phyloP scores from a whole-genome alignment of 345 rosid species.

The Acer yangbiense region DNA sequence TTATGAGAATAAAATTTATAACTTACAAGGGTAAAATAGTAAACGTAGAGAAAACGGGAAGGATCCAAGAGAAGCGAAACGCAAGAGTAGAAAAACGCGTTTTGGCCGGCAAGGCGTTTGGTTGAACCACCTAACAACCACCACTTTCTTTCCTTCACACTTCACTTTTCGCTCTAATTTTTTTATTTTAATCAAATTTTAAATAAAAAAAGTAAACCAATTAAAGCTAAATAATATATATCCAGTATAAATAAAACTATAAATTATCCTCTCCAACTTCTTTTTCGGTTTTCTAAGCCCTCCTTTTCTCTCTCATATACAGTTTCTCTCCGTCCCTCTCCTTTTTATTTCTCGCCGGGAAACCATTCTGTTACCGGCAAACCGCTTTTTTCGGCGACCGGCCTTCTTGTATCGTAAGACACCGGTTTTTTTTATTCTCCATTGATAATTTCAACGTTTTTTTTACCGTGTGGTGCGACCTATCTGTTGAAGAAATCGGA shows the following conservation, averaged over 20 bases:
- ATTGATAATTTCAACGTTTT: conserved; percentile 14
- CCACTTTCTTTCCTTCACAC: conserved; percentile 69
- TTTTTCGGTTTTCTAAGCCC: conserved; percentile 73
- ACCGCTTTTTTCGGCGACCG: conserved; percentile 31
- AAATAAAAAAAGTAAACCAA: conserved; percentile 8
- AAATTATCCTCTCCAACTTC: conserved; percentile 45
- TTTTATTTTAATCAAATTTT: conserved; percentile 23
- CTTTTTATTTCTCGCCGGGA: conserved; percentile 14
- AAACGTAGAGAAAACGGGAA: conserved; percentile 20
- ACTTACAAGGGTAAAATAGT: conserved; percentile 17
- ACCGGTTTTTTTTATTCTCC: background rate
- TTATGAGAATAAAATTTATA: background rate
- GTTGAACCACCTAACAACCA: conserved; percentile 98
- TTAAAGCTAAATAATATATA: conserved; percentile 32
- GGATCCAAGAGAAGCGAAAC: conserved; percentile 37
- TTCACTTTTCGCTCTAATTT: conserved; percentile 28
- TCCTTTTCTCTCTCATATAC: conserved; percentile 22
- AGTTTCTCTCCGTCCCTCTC: conserved; percentile 37
- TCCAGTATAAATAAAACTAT: conserved; percentile 73
- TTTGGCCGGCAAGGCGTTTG: conserved; percentile 84
- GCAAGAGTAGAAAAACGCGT: conserved; percentile 56
- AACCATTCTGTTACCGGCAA: conserved; percentile 30
- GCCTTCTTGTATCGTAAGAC: conserved; percentile 20
- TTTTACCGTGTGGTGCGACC: conserved; percentile 25
- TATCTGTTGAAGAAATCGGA: conserved; percentile 48